These are phyloP conservation scores for Fusarium sp. DNA, from an alignment of 2,329 filamentous ascomycete genomes.

Conservation along the genomic window DNA sequence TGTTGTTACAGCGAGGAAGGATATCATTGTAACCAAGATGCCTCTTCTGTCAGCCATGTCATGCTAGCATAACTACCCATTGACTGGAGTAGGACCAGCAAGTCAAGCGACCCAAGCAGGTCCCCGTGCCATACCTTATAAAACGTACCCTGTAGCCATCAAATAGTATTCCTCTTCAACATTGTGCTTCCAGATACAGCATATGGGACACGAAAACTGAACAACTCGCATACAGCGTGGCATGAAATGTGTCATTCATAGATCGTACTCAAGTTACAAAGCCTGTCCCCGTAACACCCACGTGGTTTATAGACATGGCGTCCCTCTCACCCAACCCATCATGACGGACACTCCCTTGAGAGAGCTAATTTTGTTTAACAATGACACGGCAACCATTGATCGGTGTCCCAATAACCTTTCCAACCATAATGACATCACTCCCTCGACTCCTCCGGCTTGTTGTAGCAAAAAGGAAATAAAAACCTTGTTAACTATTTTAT, in stretches of 20 bases:
- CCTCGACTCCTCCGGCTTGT: conserved; percentile 39
- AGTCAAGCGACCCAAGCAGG: no score
- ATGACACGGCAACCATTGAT: conserved; percentile 40
- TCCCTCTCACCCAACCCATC: conserved; percentile 23
- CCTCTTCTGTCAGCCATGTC: no score
- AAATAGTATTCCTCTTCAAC: neutral
- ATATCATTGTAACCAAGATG: neutral
- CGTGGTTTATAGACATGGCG: conserved; percentile 20
- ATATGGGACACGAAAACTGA: neutral
- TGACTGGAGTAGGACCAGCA: no score
- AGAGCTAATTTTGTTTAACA: conserved; percentile 32
- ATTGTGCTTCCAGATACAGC: neutral
- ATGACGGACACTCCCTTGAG: conserved; percentile 36
- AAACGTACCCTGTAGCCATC: conserved; percentile 2
- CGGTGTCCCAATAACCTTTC: conserved; percentile 37
- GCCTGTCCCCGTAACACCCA: conserved; percentile 16
- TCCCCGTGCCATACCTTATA: neutral
- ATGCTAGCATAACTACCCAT: no score
- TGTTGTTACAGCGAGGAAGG: neutral
- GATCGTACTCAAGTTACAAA: conserved; percentile 40
- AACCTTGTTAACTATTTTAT: conserved; percentile 45
- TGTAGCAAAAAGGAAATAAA: conserved; percentile 40
- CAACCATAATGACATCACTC: conserved; percentile 39
- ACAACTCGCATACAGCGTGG: conserved; percentile 7
- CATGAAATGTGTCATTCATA: conserved; percentile 44